phyloP scores from a whole-genome alignment of 768 basidiomycete genomes.

The Mycena albidolilacea region DNA sequence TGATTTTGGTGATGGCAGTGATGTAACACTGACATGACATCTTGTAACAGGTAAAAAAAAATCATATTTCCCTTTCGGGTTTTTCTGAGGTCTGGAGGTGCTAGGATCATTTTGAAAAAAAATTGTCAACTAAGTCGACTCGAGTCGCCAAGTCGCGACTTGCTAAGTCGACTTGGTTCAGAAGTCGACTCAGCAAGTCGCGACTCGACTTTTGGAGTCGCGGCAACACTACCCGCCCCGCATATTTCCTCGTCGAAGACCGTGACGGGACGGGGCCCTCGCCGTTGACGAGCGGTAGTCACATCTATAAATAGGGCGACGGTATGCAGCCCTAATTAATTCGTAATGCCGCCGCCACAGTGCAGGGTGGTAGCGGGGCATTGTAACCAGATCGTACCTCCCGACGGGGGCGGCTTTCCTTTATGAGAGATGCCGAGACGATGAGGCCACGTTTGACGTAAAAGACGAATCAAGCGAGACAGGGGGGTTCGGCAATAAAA shows the following conservation, averaged over 20 bases:
- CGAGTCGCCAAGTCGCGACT: too few species aligned
- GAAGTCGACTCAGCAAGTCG: too few species aligned
- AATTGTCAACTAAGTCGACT: too few species aligned
- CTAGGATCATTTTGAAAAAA: too few species aligned
- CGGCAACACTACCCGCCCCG: not conserved
- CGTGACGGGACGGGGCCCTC: constrained; percentile 1
- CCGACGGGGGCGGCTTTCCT: not conserved
- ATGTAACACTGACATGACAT: too few species aligned
- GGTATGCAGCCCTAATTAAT: constrained; percentile 3
- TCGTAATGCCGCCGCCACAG: not conserved
- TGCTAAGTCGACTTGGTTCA: too few species aligned
- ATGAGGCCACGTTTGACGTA: not conserved
- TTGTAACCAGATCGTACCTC: not conserved
- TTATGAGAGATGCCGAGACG: not conserved
- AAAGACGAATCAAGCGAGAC: not conserved
- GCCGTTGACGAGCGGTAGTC: not conserved
- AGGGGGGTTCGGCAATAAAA: too few species aligned
- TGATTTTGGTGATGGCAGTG: too few species aligned
- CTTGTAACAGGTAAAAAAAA: too few species aligned
- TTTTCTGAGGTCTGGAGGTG: too few species aligned
- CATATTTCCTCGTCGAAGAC: not conserved
- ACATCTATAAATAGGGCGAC: constrained; percentile 4
- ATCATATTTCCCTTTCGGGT: too few species aligned
- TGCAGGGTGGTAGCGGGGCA: not conserved
- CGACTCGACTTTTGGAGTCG: too few species aligned